Evolutionary conservation across 352 stramenopile genomes (phyloP).

Genomic region (Pythium graminicola): DNA sequence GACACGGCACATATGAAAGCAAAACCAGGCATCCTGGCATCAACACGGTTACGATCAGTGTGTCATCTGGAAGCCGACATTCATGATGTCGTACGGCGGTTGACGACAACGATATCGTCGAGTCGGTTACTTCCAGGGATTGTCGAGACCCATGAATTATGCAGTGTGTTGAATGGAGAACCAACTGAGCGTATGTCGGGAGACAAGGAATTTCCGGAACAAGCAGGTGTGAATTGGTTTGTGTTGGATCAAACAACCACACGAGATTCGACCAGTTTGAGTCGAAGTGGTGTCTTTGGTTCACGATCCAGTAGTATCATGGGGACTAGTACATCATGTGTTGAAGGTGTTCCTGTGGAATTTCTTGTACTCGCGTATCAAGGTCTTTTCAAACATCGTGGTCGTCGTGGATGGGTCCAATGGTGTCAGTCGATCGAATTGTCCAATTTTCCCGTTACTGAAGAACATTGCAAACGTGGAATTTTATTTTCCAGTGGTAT

Average conservation of each 20-base stretch:
- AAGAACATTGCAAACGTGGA: conserved; percentile 1
- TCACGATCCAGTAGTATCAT: too few species aligned
- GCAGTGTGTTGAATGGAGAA: conserved; percentile 2
- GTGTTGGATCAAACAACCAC: conserved; percentile 3
- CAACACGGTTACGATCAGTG: conserved; percentile 14
- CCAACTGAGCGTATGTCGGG: not conserved
- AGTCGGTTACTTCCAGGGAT: conserved; percentile 1
- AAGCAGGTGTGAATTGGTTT: conserved; percentile 17
- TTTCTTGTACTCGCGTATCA: conserved; percentile 25
- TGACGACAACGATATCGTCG: conserved; percentile 5
- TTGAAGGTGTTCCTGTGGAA: too few species aligned
- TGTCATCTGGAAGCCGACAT: conserved; percentile 22
- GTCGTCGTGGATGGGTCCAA: conserved; percentile 22
- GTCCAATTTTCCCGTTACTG: not conserved
- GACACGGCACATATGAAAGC: not conserved
- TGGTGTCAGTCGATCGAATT: conserved; percentile 26
- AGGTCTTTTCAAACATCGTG: conserved; percentile 21
- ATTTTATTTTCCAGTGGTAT: conserved; percentile 19
- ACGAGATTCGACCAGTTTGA: conserved; percentile 6
- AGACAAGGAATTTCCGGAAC: conserved; percentile 12
- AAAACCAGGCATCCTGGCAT: not conserved
- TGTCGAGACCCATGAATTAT: conserved; percentile 12
- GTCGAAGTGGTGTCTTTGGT: too few species aligned
- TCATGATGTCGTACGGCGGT: conserved; percentile 3
- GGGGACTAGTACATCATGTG: too few species aligned